Conservation (phyloP, 768 basidiomycete genomes). For the Xerocomus potaroensis region DNA sequence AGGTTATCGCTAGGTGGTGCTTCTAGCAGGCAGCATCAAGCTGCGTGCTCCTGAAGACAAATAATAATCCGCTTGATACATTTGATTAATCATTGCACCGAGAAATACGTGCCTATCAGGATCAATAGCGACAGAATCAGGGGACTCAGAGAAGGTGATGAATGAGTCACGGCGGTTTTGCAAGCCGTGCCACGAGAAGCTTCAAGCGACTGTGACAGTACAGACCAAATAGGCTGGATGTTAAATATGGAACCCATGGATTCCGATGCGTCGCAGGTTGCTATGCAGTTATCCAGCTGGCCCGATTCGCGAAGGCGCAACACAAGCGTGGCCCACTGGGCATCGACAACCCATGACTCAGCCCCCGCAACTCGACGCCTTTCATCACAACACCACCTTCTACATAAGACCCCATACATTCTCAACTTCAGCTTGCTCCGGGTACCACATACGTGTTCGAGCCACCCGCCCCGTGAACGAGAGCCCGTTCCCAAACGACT, state of each 20-base stretch:
- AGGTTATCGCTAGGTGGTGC: background rate
- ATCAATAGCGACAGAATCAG: conserved; percentile 49
- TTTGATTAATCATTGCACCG: conserved; percentile 32
- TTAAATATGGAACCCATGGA: conserved; percentile 49
- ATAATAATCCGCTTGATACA: conserved; percentile 67
- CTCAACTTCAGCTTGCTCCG: conserved; percentile 76
- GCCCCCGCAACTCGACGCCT: conserved; percentile 71
- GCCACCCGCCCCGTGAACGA: conserved; percentile 94
- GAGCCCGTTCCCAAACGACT: conserved; percentile 87
- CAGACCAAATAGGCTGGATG: conserved; percentile 50
- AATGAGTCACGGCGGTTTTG: conserved; percentile 62
- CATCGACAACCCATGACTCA: conserved; percentile 74
- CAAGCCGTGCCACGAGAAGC: conserved; percentile 59
- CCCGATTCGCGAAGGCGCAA: conserved; percentile 49
- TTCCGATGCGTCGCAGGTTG: conserved; percentile 71
- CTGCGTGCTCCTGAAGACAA: conserved; percentile 79
- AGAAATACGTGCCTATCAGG: conserved; percentile 32
- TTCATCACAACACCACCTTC: conserved; percentile 66
- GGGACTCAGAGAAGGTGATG: conserved; percentile 61
- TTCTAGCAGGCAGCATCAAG: conserved; percentile 41
- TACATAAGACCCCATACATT: conserved; percentile 93
- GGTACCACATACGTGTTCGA: conserved; percentile 96
- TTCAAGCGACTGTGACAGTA: conserved; percentile 62
- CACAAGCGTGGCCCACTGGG: conserved; percentile 64
- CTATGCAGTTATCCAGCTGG: conserved; percentile 56